A percentile compares a stretch with the other conserved stretches of the same genome.
Evolutionary conservation across 495 filamentous ascomycete species (phyloP).

Genomic region (Cudoniella acicularis): DNA sequence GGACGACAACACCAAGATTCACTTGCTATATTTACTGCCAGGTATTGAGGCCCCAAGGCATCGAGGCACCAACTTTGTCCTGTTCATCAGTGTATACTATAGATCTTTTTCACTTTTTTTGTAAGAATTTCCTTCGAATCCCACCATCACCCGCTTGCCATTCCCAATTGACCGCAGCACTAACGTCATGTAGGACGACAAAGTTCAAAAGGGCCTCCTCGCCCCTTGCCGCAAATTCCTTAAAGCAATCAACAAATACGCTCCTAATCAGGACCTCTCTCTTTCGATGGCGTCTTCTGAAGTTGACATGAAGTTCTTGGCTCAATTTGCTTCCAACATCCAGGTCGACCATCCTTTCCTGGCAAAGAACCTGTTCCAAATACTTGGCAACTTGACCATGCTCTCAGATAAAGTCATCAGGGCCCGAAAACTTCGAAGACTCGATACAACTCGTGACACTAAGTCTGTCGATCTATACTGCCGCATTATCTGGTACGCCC

Average conservation of each 20-base stretch:
- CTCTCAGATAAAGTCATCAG: conserved; percentile 79
- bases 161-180: no score
- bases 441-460: conserved; percentile 73
- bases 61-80: neutral
- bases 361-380: conserved; percentile 77
- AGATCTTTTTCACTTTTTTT: neutral
- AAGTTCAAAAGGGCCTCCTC: no score
- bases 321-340: conserved; percentile 74
- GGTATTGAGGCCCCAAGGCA: neutral
- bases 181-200: no score
- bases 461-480: conserved; percentile 82
- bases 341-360: conserved; percentile 69
- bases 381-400: conserved; percentile 86
- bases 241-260: no score
- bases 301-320: conserved; percentile 95
- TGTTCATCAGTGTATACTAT: neutral
- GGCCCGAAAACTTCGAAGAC: conserved; percentile 77
- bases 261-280: no score
- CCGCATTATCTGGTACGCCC: conserved; percentile 92
- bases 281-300: conserved; percentile 98
- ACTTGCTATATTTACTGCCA: neutral
- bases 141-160: no score
- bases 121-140: neutral
- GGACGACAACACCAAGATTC: neutral
- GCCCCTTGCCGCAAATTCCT: no score